Evolutionary conservation across 208 protist species (phyloP), one percentile per base, ranked within the genome.

Genomic region (Wallacemonas sp.): DNA sequence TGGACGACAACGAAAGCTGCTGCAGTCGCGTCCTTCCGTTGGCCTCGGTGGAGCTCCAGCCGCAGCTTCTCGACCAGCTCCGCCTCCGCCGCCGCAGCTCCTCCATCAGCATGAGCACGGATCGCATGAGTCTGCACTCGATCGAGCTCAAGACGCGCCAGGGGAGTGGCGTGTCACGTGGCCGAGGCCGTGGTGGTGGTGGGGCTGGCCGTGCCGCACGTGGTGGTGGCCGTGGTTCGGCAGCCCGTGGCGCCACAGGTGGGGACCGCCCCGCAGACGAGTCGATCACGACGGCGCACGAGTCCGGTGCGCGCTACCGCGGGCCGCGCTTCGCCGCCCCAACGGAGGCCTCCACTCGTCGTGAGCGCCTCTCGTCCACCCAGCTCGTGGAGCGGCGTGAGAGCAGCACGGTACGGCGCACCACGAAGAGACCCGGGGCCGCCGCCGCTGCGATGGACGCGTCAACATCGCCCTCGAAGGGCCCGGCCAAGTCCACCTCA

Each of bases 71-170:
- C 16, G 61, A 66, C n/a, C 43, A 34, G 47, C n/a, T 65, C 3
- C 36, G 39, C 6, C 29, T 58, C 6, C 52, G 52, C 30, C 52
- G 52, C 0, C 52, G 52, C 52, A 27, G 52, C 52, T 58, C 52
- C n/a, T 58, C 34, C 17, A 58, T 58, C 30, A 58, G 52, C 52
- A 58, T 58, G 52, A 58, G 52, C 52, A 58, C 52, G 6, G 52
- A 58, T 11, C 19, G 38, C 0, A 27, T 21, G 21, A 47, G 38
- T 23, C 32, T 48, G 5, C 32, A 62, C 52, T 33, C 52, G 5
- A 39, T 24, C 11, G 52, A 58, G n/a, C 52, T 58, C 16, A 21
- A 9, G 11, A 58, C 30, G 26, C 52, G 52, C 17, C 34, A 58
- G 32, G 52, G 5, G 6, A 21, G 52, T 4, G 16, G 34, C 16